Evolutionary conservation across 2,329 filamentous ascomycete genomes (phyloP), one percentile per base, ranked within the genome.

Genomic region (Ceratocystis smalleyi): DNA sequence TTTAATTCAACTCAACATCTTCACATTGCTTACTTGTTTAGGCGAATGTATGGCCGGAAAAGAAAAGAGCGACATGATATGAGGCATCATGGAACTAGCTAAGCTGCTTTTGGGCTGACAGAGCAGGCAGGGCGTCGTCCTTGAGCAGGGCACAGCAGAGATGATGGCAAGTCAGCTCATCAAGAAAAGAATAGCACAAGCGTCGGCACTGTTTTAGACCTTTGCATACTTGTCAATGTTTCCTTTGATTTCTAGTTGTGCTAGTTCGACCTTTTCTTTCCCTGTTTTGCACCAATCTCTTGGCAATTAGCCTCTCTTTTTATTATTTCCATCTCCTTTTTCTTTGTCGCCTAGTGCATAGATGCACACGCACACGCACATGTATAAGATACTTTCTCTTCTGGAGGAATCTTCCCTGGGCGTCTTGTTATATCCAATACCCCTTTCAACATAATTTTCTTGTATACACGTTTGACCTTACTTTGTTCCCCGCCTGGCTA

Each of bases 11-110:
- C 54, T 57, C 2, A 59, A 59, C 62, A 54, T 59, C 24, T 49
- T 75, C 73, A 69, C 54, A 35, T 57, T 57, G 17, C 45, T 35
- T 49, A 32, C n/a, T 69, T 64, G 35, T 45, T 22, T n/a, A 54
- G 19, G 24, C 61, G 19, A 47, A 2, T 17, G 30, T 27, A 57
- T 35, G 17, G 12, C 27, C 24, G 30, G 30, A 57, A 57, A 35
- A n/a, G 24, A 30, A 17, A 40, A 40, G 35, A 40, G 35, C 10
- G 15, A 7, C 54, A 57, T 30, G 54, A 32, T 12, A 30, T n/a
- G 54, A 57, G 54, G 32, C 12, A n/a, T 35, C 27, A 10, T 30
- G 54, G 17, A 30, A 17, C 17, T 35, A 8, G 3, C 17, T 5
- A n/a, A 30, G 54, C 54, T 57, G 54, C n/a, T 10, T 47, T 51